Conservation (phyloP, 2,329 filamentous ascomycete genomes). For the Fusarium aywerte region DNA sequence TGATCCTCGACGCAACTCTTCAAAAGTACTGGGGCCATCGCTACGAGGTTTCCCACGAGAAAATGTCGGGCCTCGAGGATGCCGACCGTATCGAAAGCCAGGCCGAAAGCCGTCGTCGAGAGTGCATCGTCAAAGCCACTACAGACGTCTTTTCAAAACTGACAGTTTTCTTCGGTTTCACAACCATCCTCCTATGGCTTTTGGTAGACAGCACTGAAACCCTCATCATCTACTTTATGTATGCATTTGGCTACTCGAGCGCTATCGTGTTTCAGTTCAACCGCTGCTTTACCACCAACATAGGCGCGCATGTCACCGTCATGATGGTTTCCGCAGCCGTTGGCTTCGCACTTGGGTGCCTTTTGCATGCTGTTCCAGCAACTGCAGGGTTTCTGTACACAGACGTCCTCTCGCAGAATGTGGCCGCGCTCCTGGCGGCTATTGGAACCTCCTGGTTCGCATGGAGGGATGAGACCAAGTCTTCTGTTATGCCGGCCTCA, state of each 20-base stretch:
- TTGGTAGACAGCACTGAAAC: not conserved
- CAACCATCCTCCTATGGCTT: not conserved
- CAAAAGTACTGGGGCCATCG: constrained; percentile 32
- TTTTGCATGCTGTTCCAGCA: not conserved
- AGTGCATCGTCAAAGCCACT: not conserved
- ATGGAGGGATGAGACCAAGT: not conserved
- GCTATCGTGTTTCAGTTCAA: constrained; percentile 4
- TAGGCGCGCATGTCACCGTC: not conserved
- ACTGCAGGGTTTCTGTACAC: not conserved
- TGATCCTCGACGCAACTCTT: constrained; percentile 28
- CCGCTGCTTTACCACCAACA: constrained; percentile 1
- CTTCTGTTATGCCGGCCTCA: rapidly evolving
- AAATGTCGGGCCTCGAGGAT: constrained; percentile 6
- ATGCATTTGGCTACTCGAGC: not conserved
- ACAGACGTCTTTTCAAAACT: not conserved
- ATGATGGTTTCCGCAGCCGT: not conserved
- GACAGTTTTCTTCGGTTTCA: not conserved
- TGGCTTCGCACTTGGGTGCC: not conserved
- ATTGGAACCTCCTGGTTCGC: not conserved
- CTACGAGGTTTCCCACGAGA: constrained; percentile 12
- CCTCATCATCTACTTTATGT: constrained; percentile 1
- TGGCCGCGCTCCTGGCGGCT: not conserved
- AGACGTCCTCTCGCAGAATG: not conserved
- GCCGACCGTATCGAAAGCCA: not conserved
- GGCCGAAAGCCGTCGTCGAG: not conserved